A percentile compares a stretch with the other conserved stretches of the same genome.
Evolutionary conservation across 495 filamentous ascomycete species (phyloP).

Genomic region (Podospora comata): DNA sequence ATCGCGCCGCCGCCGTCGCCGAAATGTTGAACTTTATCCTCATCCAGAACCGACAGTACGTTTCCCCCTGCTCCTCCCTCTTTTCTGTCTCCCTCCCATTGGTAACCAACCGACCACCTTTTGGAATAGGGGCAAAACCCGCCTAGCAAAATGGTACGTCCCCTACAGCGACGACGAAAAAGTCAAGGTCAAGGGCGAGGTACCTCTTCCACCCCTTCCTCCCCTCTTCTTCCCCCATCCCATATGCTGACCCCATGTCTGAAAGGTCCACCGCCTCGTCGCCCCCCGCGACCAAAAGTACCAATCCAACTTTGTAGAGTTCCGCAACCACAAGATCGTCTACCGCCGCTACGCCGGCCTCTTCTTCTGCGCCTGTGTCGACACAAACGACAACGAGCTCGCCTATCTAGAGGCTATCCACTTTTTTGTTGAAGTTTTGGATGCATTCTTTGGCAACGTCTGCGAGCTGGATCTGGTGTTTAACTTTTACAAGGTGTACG

Average conservation of each 20-base stretch:
- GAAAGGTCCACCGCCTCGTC: conserved; percentile 89
- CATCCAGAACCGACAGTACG: conserved; percentile 92
- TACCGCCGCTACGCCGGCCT: conserved; percentile 95
- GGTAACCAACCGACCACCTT: not conserved
- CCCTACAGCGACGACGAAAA: conserved; percentile 97
- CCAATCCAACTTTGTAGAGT: conserved; percentile 98
- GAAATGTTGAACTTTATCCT: conserved; percentile 85
- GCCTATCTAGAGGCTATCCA: conserved; percentile 97
- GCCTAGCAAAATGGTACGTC: conserved; percentile 97
- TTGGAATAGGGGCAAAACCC: conserved; percentile 82
- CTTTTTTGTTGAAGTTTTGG: conserved; percentile 98
- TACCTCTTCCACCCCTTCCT: conserved; percentile 24
- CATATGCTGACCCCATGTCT: not conserved
- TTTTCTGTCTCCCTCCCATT: not conserved
- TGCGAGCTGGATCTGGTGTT: conserved; percentile 99
- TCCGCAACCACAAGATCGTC: conserved; percentile 87
- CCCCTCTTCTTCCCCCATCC: conserved; percentile 1
- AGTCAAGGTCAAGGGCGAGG: conserved; percentile 90
- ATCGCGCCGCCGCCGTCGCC: conserved; percentile 18
- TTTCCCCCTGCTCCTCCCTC: conserved; percentile 4
- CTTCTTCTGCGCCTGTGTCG: conserved; percentile 98
- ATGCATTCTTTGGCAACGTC: conserved; percentile 98
- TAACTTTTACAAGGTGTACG: conserved; percentile 99
- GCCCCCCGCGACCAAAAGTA: conserved; percentile 98
- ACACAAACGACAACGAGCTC: conserved; percentile 97